A percentile compares a stretch with the other conserved stretches of the same genome.
These are phyloP conservation scores for Backusella parvicylindrica DNA, from an alignment of 192 early-diverging fungal genomes.

Conservation along the genomic window DNA sequence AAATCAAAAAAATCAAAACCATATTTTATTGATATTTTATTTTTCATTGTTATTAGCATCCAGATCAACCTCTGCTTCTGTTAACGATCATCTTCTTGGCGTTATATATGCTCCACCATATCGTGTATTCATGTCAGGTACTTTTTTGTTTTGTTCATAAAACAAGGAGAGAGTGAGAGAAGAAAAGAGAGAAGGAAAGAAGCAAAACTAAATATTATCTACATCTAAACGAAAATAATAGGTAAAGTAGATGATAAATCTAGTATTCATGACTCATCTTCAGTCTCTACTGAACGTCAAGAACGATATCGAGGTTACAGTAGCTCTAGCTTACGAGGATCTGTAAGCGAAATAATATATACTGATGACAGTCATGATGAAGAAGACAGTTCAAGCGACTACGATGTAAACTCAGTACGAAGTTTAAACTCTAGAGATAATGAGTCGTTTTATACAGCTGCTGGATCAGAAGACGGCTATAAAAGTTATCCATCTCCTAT, in stretches of 20 bases:
- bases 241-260: conserved; percentile 3
- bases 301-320: neutral
- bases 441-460: conserved; percentile 21
- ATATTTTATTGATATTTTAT: neutral
- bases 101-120: conserved; percentile 53
- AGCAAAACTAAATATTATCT: neutral
- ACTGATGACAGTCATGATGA: neutral
- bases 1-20: neutral
- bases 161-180: neutral
- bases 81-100: conserved; percentile 42
- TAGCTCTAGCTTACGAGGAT: neutral
- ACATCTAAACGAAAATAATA: neutral
- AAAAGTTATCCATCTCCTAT: neutral
- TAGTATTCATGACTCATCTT: neutral
- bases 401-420: neutral
- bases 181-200: neutral
- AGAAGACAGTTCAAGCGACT: neutral
- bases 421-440: conserved; percentile 11
- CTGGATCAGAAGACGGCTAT: conserved; percentile 3
- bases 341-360: neutral
- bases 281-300: neutral
- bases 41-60: neutral
- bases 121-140: conserved; percentile 38
- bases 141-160: neutral
- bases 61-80: conserved; percentile 16